Evolutionary conservation across 1,284 basidiomycete species (phyloP).

Genomic region (Fomitopsis pinicola): DNA sequence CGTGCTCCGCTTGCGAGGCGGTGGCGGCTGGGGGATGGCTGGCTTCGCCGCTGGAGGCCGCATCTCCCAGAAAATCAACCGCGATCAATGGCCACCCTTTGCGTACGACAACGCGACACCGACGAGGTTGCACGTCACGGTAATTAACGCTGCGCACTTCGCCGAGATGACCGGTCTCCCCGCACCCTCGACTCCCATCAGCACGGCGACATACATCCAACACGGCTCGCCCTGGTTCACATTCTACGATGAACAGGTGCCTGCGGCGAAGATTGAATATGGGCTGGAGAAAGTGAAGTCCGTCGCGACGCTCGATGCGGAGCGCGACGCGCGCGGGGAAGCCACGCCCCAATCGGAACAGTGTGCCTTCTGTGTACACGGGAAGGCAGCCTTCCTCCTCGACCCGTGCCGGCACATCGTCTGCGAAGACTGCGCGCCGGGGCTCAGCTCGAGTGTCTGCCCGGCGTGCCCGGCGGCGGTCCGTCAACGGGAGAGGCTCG

Average conservation of each 20-base stretch:
- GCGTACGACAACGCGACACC: background rate
- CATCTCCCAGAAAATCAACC: constrained; percentile 4
- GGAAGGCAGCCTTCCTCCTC: background rate
- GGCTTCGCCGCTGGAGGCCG: background rate
- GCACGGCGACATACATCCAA: background rate
- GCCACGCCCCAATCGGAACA: background rate
- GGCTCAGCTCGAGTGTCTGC: background rate
- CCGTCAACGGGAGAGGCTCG: background rate
- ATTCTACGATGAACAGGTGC: constrained; percentile 1
- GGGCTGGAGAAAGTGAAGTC: background rate
- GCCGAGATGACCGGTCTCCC: background rate
- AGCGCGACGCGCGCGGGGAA: background rate
- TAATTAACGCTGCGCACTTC: constrained; percentile 1
- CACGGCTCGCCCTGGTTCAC: constrained; percentile 1
- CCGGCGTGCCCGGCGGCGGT: background rate
- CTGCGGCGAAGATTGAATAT: background rate
- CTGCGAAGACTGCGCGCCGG: background rate
- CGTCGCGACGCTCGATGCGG: background rate
- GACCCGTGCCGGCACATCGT: background rate
- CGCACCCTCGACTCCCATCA: background rate
- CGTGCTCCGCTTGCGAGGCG: background rate
- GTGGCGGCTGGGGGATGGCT: background rate
- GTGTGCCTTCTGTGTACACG: background rate
- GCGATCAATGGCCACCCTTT: background rate
- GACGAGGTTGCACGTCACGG: background rate